Conservation (phyloP, 2,329 filamentous ascomycete genomes). For the Phyllosticta citrichinensis region DNA sequence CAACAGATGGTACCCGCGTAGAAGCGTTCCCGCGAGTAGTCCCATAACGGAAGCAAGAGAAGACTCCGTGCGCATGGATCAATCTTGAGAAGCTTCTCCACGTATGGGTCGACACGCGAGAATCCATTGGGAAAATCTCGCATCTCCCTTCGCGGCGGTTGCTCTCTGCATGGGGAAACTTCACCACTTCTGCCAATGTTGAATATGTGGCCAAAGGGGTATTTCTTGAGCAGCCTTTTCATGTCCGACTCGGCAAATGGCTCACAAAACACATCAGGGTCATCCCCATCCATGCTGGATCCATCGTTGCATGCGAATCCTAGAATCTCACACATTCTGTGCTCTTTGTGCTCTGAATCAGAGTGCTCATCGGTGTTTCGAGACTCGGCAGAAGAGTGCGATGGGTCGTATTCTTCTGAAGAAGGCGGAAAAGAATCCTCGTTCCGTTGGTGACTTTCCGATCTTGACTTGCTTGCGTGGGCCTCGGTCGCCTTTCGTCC, state of each 20-base stretch:
- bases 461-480: background rate
- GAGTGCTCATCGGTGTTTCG: background rate
- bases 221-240: slow-evolving; percentile 23
- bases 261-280: background rate
- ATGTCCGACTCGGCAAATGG: slow-evolving; percentile 22
- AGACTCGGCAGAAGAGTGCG: background rate
- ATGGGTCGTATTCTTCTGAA: background rate
- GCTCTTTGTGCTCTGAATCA: background rate
- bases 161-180: background rate
- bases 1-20: slow-evolving; percentile 29
- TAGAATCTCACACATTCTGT: slow-evolving; percentile 17
- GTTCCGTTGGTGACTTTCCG: background rate
- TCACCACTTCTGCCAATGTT: slow-evolving; percentile 21
- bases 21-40: slow-evolving; percentile 28
- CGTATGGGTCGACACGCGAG: background rate
- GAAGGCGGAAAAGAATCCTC: background rate
- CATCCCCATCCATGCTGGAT: slow-evolving; percentile 7
- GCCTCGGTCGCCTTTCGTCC: background rate
- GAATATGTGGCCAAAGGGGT: slow-evolving; percentile 29
- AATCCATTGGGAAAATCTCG: background rate
- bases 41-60: slow-evolving; percentile 31
- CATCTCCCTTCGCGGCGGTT: background rate
- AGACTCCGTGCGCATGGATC: slow-evolving; percentile 26
- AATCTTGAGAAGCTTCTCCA: background rate
- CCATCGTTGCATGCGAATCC: slow-evolving; percentile 13